phyloP scores from a whole-genome alignment of 768 basidiomycete species.

The Serendipita indica region DNA sequence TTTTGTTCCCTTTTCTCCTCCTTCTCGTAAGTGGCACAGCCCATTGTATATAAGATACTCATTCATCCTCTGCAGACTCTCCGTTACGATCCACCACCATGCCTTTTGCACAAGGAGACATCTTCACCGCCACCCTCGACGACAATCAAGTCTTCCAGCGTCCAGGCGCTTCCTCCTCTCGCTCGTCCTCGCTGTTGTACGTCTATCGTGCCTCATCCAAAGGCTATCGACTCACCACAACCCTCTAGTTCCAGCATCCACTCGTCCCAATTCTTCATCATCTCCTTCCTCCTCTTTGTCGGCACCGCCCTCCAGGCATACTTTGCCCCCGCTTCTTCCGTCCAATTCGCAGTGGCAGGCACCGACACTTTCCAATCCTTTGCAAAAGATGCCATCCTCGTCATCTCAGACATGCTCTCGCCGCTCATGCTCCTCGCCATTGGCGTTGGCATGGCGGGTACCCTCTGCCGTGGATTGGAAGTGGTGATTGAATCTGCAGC shows the following conservation, averaged over 20 bases:
- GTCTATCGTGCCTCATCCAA: not conserved
- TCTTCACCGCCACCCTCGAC: not conserved
- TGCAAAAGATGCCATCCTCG: not conserved
- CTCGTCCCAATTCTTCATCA: not conserved
- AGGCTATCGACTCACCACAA: not conserved
- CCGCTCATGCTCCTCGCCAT: conserved; percentile 1
- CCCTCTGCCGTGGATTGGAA: not conserved
- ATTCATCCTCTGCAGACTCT: not conserved
- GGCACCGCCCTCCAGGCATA: not conserved
- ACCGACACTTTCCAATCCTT: not conserved
- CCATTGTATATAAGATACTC: not conserved
- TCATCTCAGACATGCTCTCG: not conserved
- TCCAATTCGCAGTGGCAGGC: not conserved
- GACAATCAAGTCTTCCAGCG: not conserved
- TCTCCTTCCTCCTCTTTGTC: conserved; percentile 2
- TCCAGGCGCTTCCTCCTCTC: not conserved
- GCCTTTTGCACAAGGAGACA: conserved; percentile 7
- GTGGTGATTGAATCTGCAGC: not conserved
- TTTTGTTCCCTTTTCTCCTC: not conserved
- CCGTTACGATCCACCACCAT: not conserved
- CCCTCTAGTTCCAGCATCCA: not conserved
- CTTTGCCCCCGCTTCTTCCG: not conserved
- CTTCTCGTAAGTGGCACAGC: not conserved
- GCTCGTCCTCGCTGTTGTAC: not conserved
- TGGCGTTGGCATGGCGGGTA: not conserved